These are phyloP conservation scores for Vigna trinervia DNA, from an alignment of 306 rosid species.

Conservation along the genomic window DNA sequence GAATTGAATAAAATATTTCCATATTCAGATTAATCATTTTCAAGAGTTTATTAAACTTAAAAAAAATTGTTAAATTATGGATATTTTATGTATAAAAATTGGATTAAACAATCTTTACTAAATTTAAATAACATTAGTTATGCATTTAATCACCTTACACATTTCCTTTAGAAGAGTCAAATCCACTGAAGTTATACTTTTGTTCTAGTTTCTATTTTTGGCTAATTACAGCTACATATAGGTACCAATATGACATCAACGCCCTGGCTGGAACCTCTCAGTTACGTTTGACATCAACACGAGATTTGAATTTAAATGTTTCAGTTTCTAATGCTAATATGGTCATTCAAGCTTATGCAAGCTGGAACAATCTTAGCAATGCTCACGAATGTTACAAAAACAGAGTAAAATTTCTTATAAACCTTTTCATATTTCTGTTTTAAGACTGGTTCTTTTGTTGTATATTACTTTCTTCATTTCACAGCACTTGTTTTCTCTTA, in stretches of 20 bases:
- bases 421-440: constrained; percentile 38
- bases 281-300: constrained; percentile 83
- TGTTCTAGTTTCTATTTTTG: constrained; percentile 25
- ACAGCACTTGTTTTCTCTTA: constrained; percentile 15
- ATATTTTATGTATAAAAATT: neutral
- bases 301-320: constrained; percentile 90
- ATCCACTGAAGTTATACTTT: neutral
- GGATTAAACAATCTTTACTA: neutral
- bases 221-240: constrained; percentile 48
- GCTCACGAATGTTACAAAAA: constrained; percentile 60
- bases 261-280: constrained; percentile 91
- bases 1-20: too few species aligned
- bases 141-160: neutral
- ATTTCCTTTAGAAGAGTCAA: neutral
- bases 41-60: neutral
- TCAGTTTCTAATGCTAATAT: constrained; percentile 92
- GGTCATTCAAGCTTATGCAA: constrained; percentile 98
- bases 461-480: constrained; percentile 13
- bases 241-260: constrained; percentile 83
- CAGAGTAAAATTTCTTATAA: constrained; percentile 53
- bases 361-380: constrained; percentile 87
- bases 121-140: neutral
- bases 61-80: neutral
- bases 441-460: constrained; percentile 5
- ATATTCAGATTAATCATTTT: too few species aligned